phyloP scores from a whole-genome alignment of 2,329 filamentous ascomycete species.

The Magnaporthiopsis poae region DNA sequence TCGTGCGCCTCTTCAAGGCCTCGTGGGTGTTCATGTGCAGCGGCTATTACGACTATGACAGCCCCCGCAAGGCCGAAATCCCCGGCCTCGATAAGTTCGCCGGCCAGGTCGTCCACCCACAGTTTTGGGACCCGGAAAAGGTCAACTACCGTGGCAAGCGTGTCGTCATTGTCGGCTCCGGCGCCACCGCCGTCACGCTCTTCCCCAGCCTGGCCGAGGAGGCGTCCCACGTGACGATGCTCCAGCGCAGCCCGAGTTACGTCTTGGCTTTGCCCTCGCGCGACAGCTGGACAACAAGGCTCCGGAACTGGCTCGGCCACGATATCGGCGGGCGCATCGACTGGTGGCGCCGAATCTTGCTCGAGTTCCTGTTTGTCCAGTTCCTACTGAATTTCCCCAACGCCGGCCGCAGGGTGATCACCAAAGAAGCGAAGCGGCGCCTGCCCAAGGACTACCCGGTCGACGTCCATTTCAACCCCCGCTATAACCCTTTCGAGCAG shows the following conservation, averaged over 20 bases:
- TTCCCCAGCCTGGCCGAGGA: constrained; percentile 58
- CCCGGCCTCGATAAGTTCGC: constrained; percentile 57
- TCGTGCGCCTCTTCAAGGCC: constrained; percentile 29
- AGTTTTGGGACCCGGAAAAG: constrained; percentile 50
- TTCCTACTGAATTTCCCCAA: constrained; percentile 45
- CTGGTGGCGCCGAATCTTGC: constrained; percentile 39
- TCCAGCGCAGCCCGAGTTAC: constrained; percentile 70
- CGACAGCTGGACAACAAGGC: constrained; percentile 25
- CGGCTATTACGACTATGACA: constrained; percentile 64
- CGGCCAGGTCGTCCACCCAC: constrained; percentile 47
- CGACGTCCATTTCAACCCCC: constrained; percentile 55
- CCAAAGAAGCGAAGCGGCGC: constrained; percentile 30
- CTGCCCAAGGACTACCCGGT: constrained; percentile 45
- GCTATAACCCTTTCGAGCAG: constrained; percentile 62
- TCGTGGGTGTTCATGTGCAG: constrained; percentile 48
- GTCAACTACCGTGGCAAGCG: constrained; percentile 57
- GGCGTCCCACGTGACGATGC: constrained; percentile 61
- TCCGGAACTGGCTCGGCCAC: constrained; percentile 36
- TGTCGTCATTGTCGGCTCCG: constrained; percentile 64
- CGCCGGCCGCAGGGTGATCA: constrained; percentile 37
- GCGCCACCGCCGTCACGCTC: constrained; percentile 71
- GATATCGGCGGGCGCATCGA: constrained; percentile 35
- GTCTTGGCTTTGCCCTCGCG: constrained; percentile 44
- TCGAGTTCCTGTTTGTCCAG: constrained; percentile 36
- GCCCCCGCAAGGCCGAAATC: constrained; percentile 48